A percentile compares a stretch with the other conserved stretches of the same genome.
Evolutionary conservation across 139 green algal species (phyloP).

Genomic region (Edaphochlamys debaryana): DNA sequence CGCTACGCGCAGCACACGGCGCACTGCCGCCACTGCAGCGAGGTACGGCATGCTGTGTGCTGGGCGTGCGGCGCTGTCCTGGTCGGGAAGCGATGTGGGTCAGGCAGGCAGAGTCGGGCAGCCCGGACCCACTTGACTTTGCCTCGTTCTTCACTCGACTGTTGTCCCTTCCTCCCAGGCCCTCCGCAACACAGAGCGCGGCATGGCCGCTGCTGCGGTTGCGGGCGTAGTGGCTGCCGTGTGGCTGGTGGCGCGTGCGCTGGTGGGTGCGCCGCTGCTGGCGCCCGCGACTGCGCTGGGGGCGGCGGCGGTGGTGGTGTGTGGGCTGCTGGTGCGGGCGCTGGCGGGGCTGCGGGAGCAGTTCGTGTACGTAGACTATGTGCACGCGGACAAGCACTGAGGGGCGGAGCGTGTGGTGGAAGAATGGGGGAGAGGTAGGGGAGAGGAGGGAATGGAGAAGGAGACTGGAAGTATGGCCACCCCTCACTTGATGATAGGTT

Average conservation of each 20-base stretch:
- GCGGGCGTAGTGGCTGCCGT: not conserved
- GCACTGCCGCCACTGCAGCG: conserved; percentile 35
- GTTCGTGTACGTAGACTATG: conserved; percentile 28
- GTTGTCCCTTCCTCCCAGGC: not conserved
- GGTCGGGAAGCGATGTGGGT: not conserved
- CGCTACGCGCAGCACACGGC: conserved; percentile 42
- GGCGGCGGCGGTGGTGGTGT: not conserved
- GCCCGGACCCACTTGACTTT: not conserved
- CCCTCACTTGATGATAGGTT: too few relatives aligned
- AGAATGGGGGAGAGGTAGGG: too few relatives aligned
- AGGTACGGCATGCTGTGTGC: not conserved
- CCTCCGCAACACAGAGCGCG: conserved; percentile 1
- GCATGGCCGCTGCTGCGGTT: not conserved
- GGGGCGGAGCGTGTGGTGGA: too few relatives aligned
- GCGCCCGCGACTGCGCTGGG: not conserved
- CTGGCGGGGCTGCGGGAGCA: not conserved
- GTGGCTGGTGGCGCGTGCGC: not conserved
- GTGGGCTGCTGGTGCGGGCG: not conserved
- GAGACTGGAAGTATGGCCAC: too few relatives aligned
- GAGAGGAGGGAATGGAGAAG: too few relatives aligned
- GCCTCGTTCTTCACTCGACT: not conserved
- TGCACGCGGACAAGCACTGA: conserved; percentile 18
- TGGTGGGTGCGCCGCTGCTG: not conserved
- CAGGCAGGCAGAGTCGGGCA: not conserved
- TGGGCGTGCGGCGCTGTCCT: too few relatives aligned